Evolutionary conservation across 768 basidiomycete species (phyloP), one percentile per base, ranked within the genome.

Genomic region (Chalciporus pseudorubinellus): DNA sequence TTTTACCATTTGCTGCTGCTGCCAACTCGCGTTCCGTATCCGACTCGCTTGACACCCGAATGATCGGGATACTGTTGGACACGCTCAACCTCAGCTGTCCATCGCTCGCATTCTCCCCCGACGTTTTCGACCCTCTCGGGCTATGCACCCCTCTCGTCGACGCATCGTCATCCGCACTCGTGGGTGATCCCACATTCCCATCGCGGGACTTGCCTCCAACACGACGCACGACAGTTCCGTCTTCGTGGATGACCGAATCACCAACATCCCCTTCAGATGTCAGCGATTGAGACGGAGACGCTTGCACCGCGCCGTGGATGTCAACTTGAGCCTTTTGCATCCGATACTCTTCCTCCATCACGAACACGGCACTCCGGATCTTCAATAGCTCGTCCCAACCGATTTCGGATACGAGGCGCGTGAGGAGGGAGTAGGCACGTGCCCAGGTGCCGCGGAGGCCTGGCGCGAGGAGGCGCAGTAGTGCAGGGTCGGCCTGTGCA

Each of bases 261-360:
- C 54, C 64, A 6, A 58, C 61, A 12, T 74, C 72, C n/a, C 34
- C 56, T 1, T 29, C 43, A 12, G 40, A 4, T 3, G 58, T 62
- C 28, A 60, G 52, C 44, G 63, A 53, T 26, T 68, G 68, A 10
- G 68, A 39, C 10, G 58, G 58, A 6, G 55, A 53, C n/a, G 29
- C 44, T 16, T 53, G 48, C 44, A 56, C 58, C n/a, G 55, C 66
- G 44, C 74, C 66, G 43, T 77, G 74, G n/a, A 87, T 74, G 24
- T 94, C 91, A 2, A 67, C 73, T 6, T 89, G 82, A 2, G 89
- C 86, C 66, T 98, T 98, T 74, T 98, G 95, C 84, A 91, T 89
- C 33, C 97, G 81, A 67, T 99, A 99, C 67, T 99, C 97, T 67
- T 99, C 95, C 67, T 98, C 97, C 97, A 99, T 99, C 36, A 99